phyloP scores from a whole-genome alignment of 345 rosid genomes.

The Combretum micranthum region DNA sequence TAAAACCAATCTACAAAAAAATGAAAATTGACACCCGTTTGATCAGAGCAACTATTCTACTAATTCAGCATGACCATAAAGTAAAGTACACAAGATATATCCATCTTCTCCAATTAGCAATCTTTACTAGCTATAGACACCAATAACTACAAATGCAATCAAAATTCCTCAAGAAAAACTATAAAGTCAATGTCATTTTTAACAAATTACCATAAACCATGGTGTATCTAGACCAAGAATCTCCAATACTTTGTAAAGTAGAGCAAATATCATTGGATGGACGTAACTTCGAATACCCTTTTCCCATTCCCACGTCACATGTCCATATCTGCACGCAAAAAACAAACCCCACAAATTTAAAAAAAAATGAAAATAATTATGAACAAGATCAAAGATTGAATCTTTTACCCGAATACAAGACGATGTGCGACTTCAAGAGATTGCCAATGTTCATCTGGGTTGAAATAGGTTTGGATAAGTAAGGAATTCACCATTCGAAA shows the following conservation, averaged over 20 bases:
- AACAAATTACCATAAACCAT: conserved; percentile 52
- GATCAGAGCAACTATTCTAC: too few species aligned
- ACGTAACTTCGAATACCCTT: conserved; percentile 82
- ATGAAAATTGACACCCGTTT: too few species aligned
- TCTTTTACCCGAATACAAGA: conserved; percentile 62
- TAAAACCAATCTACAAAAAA: too few species aligned
- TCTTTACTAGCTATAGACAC: not conserved
- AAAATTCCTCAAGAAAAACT: not conserved
- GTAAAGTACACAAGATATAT: too few species aligned
- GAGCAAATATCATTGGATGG: conserved; percentile 78
- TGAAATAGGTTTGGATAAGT: conserved; percentile 77
- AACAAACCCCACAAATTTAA: not conserved
- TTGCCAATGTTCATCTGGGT: conserved; percentile 96
- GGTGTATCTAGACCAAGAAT: conserved; percentile 64
- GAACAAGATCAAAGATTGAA: not conserved
- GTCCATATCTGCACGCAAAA: conserved; percentile 59
- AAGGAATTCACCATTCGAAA: conserved; percentile 53
- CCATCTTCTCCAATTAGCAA: too few species aligned
- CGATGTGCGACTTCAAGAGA: conserved; percentile 82
- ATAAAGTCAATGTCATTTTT: not conserved
- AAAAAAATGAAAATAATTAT: conserved; percentile 3
- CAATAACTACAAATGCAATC: not conserved
- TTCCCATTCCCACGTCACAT: conserved; percentile 95
- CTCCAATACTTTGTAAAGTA: conserved; percentile 59
- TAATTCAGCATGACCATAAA: too few species aligned